These are phyloP conservation scores for Stemphylium beticola DNA, from an alignment of 2,329 filamentous ascomycete genomes.

Conservation along the genomic window DNA sequence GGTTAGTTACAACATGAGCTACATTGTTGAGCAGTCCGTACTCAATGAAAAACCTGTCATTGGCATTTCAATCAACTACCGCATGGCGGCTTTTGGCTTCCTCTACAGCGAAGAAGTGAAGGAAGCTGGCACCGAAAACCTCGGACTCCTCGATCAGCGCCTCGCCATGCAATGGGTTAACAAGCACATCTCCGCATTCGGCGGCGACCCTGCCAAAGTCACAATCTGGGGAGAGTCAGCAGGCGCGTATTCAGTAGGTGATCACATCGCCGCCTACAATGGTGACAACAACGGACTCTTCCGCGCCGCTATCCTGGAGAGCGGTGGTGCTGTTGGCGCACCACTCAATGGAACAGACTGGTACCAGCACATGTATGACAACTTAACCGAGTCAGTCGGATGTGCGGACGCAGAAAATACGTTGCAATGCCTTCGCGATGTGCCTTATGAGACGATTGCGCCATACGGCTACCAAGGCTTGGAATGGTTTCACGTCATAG, in stretches of 20 bases:
- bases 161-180: slow-evolving; percentile 66
- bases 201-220: slow-evolving; percentile 64
- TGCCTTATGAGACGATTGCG: slow-evolving; percentile 35
- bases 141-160: slow-evolving; percentile 68
- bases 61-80: slow-evolving; percentile 54
- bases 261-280: slow-evolving; percentile 48
- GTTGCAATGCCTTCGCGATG: slow-evolving; percentile 34
- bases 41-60: slow-evolving; percentile 40
- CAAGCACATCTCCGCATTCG: slow-evolving; percentile 58
- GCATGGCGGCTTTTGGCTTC: slow-evolving; percentile 59
- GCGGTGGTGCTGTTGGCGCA: slow-evolving; percentile 41
- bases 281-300: slow-evolving; percentile 49
- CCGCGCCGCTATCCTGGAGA: slow-evolving; percentile 51
- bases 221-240: slow-evolving; percentile 67
- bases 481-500: slow-evolving; percentile 42
- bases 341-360: slow-evolving; percentile 41
- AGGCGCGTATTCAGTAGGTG: slow-evolving; percentile 63
- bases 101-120: slow-evolving; percentile 52
- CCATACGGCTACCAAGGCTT: slow-evolving; percentile 36
- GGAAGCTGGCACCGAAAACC: slow-evolving; percentile 49
- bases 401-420: slow-evolving; percentile 31
- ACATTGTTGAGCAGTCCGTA: slow-evolving; percentile 39
- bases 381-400: slow-evolving; percentile 33
- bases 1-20: slow-evolving; percentile 38
- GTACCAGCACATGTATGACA: slow-evolving; percentile 42